These are phyloP conservation scores for Cucurbita pepo DNA, from an alignment of 306 rosid species.

Conservation along the genomic window DNA sequence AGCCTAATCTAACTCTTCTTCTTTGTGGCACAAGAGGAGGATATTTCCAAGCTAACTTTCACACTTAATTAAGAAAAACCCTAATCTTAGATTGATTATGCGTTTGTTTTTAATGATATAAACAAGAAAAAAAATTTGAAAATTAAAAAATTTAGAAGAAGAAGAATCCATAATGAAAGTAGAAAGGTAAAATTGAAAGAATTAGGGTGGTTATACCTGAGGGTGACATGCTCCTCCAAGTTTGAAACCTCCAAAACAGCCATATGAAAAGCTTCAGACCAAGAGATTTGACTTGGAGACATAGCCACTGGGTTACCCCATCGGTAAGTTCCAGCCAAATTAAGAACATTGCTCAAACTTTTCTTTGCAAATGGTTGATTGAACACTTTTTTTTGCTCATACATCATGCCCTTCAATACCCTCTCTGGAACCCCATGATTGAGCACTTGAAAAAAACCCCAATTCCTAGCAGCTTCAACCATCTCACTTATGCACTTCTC, in stretches of 20 bases:
- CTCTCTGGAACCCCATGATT: conserved; percentile 50
- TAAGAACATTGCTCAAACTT: conserved; percentile 14
- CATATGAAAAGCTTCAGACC: conserved; percentile 66
- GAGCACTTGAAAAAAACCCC: conserved; percentile 66
- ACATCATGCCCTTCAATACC: conserved; percentile 16
- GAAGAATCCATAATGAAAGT: not conserved
- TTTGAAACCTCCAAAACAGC: conserved; percentile 25
- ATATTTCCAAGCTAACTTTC: not conserved
- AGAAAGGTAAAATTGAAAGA: not conserved
- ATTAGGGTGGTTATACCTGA: conserved; percentile 22
- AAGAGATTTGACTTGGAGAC: conserved; percentile 26
- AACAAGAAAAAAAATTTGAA: too few relatives aligned
- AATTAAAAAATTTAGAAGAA: too few relatives aligned
- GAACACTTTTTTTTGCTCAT: conserved; percentile 33
- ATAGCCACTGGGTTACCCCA: conserved; percentile 59
- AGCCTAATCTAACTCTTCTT: not conserved
- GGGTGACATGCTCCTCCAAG: conserved; percentile 16
- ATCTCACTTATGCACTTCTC: conserved; percentile 35
- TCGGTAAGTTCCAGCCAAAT: conserved; percentile 33
- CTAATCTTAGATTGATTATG: not conserved
- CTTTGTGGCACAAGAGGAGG: not conserved
- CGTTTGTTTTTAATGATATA: too few relatives aligned
- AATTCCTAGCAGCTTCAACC: conserved; percentile 30
- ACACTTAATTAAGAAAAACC: not conserved
- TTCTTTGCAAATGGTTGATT: conserved; percentile 27